Evolutionary conservation across 306 rosid genomes (phyloP).

Genomic region (Casuarina equisetifolia): DNA sequence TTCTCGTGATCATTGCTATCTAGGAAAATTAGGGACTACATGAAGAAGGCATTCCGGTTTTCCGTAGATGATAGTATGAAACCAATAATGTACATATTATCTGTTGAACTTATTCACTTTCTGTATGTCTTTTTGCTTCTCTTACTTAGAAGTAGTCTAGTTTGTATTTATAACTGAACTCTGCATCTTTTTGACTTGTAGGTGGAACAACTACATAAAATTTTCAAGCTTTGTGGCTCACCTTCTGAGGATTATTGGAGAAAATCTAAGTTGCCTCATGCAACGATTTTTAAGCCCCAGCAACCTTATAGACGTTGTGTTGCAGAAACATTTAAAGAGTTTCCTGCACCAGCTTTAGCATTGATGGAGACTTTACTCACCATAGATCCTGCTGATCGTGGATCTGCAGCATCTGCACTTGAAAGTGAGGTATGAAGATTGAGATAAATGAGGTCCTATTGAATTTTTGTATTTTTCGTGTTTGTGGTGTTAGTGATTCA

Average conservation of each 20-base stretch:
- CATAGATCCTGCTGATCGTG: constrained; percentile 90
- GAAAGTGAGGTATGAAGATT: constrained; percentile 65
- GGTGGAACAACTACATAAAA: constrained; percentile 94
- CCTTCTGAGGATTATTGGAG: constrained; percentile 95
- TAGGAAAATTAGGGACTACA: neutral
- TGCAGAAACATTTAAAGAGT: constrained; percentile 81
- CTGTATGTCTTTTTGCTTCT: constrained; percentile 8
- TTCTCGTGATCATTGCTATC: neutral
- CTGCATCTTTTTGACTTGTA: constrained; percentile 34
- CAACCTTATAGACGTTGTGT: constrained; percentile 88
- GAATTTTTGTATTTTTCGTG: constrained; percentile 9
- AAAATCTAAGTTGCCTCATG: constrained; percentile 93
- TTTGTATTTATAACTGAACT: constrained; percentile 19
- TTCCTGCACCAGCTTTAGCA: constrained; percentile 74
- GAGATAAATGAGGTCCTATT: neutral
- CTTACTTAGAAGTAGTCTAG: constrained; percentile 9
- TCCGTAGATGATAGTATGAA: neutral
- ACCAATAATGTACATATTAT: neutral
- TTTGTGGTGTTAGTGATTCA: neutral
- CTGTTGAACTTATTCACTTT: neutral
- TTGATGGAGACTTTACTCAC: constrained; percentile 77
- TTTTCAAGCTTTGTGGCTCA: constrained; percentile 92
- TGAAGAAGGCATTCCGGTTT: neutral
- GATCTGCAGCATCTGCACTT: constrained; percentile 80
- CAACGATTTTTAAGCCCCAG: constrained; percentile 91